Evolutionary conservation across 2,329 filamentous ascomycete species (phyloP), one percentile per base, ranked within the genome.

Genomic region (Rosellinia necatrix): DNA sequence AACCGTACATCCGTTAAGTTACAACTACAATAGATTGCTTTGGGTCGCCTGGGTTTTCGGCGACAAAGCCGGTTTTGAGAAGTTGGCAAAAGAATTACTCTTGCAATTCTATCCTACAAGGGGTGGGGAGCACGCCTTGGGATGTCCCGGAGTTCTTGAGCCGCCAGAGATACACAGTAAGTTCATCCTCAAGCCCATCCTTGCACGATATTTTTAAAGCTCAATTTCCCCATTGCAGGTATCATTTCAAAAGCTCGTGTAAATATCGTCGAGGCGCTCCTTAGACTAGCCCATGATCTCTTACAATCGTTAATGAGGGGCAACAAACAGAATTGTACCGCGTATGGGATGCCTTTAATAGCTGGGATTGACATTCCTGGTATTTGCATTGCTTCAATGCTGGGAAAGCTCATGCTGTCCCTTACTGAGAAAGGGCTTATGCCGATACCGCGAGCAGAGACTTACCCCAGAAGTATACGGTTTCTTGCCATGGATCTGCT

Each of bases 21-120:
- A 43, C 35, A 21, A 58, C 58, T 62, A 40, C 15, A 56, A 64
- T 35, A 56, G 62, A 24, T 51, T 48, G 13, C 56, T 65, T 2
- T 65, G 61, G 63, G 61, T 64, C 34, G 21, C 58, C 8, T 62
- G 58, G 61, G 63, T 52, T 42, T 47, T 65, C 10, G 61, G 61
- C 9, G 59, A 62, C 27, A 48, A 27, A 25, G 49, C 29, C 4
- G 51, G 37, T 15, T 64, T 64, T 40, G 49, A 61, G 32, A 12
- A 21, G 9, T 50, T 62, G 48, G 55, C 57, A n/a, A 48, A 37
- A 32, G 25, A 22, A 12, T 17, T 65, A 43, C 53, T 65, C 6
- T 25, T 64, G 22, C 44, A 53, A 24, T 58, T 22, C 1, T 27
- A 30, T 29, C 43, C 48, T n/a, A 13, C 48, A 6, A 37, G 37